Percentiles rank a stretch among this genome's conserved stretches.
phyloP scores from a whole-genome alignment of 163 green algal species.

The Scenedesmus sp. region DNA sequence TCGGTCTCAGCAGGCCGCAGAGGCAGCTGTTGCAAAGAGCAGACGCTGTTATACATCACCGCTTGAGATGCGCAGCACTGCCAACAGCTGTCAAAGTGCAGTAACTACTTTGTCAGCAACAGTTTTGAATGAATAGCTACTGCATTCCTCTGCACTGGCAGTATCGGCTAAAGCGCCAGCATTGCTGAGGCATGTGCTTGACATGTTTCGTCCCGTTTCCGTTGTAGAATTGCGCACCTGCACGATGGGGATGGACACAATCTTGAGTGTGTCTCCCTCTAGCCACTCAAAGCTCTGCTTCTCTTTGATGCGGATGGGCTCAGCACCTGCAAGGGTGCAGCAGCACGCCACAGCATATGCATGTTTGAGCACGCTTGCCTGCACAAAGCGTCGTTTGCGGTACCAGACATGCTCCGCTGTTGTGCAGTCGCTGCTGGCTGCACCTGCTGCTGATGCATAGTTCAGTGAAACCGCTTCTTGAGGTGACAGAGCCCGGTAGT shows the following conservation, averaged over 20 bases:
- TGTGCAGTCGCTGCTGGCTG: no score
- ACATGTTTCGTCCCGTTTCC: background rate
- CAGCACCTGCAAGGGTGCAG: slow-evolving; percentile 11
- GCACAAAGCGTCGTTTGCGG: background rate
- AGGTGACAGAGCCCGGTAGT: no score
- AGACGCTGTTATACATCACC: background rate
- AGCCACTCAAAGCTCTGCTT: slow-evolving; percentile 14
- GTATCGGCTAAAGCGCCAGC: no score
- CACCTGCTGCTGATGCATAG: no score
- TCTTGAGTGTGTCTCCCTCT: slow-evolving; percentile 22
- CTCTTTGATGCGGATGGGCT: slow-evolving; percentile 38
- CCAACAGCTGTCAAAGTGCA: no score
- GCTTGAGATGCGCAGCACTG: no score
- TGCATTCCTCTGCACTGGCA: no score
- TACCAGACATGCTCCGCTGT: no score
- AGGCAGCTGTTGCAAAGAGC: background rate
- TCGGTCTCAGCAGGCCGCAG: background rate
- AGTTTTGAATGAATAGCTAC: no score
- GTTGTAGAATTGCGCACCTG: background rate
- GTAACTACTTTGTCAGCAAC: no score
- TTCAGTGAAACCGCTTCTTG: no score
- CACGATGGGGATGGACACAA: background rate
- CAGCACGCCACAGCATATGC: background rate
- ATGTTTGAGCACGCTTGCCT: background rate
- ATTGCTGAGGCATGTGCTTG: no score